Evolutionary conservation across 2,329 filamentous ascomycete species (phyloP), one percentile per base, ranked within the genome.

Genomic region (Fusarium euwallaceae): DNA sequence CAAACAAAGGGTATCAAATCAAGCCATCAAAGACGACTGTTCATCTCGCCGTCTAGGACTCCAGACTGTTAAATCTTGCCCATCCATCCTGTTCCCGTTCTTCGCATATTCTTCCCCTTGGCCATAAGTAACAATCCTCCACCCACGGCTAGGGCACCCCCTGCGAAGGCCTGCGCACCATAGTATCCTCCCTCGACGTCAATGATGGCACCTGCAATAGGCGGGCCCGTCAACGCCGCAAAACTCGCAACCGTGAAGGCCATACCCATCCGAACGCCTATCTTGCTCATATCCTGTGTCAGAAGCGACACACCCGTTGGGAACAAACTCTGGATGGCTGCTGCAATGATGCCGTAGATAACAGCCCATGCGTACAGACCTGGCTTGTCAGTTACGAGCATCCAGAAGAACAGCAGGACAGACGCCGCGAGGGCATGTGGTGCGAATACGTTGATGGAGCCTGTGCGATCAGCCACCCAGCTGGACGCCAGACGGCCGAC

Each of bases 271-370:
- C 89, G 81, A 3, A 87, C 86, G 1, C 89, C 89, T 20, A 87
- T 83, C 79, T 87, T 89, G 9, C 83, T 78, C 69, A 87, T 80
- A 76, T 91, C 88, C 6, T 83, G 83, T 2, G 87, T 89, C 67
- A 91, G 81, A 48, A 87, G 88, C 60, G 87, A 88, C 48, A 93
- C 77, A 0, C 88, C 77, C 0, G 90, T 90, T 0, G 92, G 91
- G 78, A 93, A 92, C 8, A 94, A 79, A 2, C 87, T 88, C 83
- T 93, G 91, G 45, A 93, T 88, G 0, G 86, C 89, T 1, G 90
- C 91, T 0, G 87, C 89, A 1, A 86, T 85, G 37, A 93, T 83
- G 3, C 93, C 93, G 78, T 92, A 93, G 56, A 92, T 83, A 0
- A 87, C 83, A 0, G 88, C 83, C 86, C 92, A 94, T 2, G 83